Conservation (phyloP, 2,329 filamentous ascomycete genomes). For the Penicillium sp. region DNA sequence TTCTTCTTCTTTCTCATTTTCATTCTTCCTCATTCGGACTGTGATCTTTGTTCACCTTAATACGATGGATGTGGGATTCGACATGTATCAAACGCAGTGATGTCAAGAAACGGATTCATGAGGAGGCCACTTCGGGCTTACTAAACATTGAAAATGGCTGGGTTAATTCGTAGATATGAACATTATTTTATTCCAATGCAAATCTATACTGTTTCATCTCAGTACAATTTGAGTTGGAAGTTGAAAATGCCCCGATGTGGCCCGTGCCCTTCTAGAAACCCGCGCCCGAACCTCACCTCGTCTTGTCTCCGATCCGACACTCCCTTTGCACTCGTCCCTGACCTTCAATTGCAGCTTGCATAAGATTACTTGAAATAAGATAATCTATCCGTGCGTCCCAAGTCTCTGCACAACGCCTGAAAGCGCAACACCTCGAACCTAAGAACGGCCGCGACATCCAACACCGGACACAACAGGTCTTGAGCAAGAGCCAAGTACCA, state of each 20-base stretch:
- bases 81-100: slow-evolving; percentile 28
- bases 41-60: slow-evolving; percentile 24
- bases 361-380: neutral
- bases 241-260: slow-evolving; percentile 4
- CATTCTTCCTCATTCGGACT: slow-evolving; percentile 26
- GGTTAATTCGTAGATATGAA: slow-evolving; percentile 28
- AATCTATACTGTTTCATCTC: neutral
- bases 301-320: neutral
- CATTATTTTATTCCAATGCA: slow-evolving; percentile 11
- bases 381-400: neutral
- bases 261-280: slow-evolving; percentile 20
- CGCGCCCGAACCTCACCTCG: slow-evolving; percentile 13
- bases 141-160: slow-evolving; percentile 25
- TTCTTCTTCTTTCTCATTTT: slow-evolving; percentile 5
- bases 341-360: neutral
- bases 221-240: neutral
- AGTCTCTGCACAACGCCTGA: neutral
- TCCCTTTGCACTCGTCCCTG: neutral
- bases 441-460: neutral
- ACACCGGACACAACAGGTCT: neutral
- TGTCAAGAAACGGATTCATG: slow-evolving; percentile 27
- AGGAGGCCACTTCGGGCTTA: slow-evolving; percentile 22
- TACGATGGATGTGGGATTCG: slow-evolving; percentile 23
- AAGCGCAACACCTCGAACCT: neutral
- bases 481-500: neutral